phyloP scores from a whole-genome alignment of 768 basidiomycete species.

The Termitomyces sp. region DNA sequence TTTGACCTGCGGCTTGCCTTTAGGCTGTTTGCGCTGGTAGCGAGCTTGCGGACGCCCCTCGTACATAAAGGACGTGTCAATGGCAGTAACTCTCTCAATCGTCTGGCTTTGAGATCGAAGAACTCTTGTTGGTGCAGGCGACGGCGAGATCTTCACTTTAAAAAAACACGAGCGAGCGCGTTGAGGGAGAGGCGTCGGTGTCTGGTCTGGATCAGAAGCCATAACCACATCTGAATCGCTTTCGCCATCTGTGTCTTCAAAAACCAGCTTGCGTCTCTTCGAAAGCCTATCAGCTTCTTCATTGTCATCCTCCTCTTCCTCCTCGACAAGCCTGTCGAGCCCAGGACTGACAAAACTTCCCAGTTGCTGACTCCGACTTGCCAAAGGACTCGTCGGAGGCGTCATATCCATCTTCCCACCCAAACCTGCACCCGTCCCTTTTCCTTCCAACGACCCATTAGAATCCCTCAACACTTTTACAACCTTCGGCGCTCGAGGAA shows the following conservation, averaged over 20 bases:
- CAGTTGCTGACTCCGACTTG: slow-evolving; percentile 19
- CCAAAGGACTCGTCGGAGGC: slow-evolving; percentile 33
- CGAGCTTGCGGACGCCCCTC: slow-evolving; percentile 2
- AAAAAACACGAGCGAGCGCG: slow-evolving; percentile 3
- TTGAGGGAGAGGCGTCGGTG: slow-evolving; percentile 15
- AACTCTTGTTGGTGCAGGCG: slow-evolving; percentile 11
- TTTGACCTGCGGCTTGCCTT: not conserved
- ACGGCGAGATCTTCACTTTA: not conserved
- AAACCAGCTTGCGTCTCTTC: slow-evolving; percentile 22
- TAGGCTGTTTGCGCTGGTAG: slow-evolving; percentile 5
- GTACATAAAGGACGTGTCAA: slow-evolving; percentile 13
- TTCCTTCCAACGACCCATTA: slow-evolving; percentile 8
- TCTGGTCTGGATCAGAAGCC: slow-evolving; percentile 9
- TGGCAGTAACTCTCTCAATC: not conserved
- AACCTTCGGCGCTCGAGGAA: slow-evolving; percentile 34
- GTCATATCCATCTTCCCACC: slow-evolving; percentile 15
- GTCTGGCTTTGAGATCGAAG: slow-evolving; percentile 16
- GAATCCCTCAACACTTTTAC: slow-evolving; percentile 14
- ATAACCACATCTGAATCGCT: slow-evolving; percentile 11
- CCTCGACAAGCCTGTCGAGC: slow-evolving; percentile 26
- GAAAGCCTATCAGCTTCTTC: slow-evolving; percentile 12
- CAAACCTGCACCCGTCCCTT: not conserved
- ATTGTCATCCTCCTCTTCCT: slow-evolving; percentile 17
- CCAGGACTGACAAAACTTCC: slow-evolving; percentile 19
- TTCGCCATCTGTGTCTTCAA: slow-evolving; percentile 12